phyloP scores from a whole-genome alignment of 148 eudicot species.

The Persicaria tinctoria region DNA sequence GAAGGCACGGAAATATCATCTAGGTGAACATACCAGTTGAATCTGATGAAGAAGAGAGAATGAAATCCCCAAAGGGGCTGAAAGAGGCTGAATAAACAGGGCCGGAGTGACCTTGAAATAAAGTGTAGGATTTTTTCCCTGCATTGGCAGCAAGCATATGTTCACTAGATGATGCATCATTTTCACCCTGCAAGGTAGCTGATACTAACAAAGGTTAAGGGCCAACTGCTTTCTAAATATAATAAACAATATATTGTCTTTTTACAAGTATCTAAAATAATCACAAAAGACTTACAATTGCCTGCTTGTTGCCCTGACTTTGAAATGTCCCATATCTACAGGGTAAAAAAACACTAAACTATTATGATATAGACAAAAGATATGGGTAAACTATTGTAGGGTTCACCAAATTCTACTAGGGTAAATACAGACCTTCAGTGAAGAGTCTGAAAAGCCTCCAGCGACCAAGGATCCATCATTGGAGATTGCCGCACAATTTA shows the following conservation, averaged over 20 bases:
- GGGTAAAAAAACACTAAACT: neutral
- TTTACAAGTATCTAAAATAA: neutral
- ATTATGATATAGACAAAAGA: neutral
- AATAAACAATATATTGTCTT: neutral
- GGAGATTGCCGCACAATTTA: constrained; percentile 90
- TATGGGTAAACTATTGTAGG: neutral
- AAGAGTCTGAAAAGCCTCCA: constrained; percentile 98
- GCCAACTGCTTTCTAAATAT: neutral
- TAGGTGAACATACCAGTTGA: constrained; percentile 58
- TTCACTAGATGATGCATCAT: constrained; percentile 48
- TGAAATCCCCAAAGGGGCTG: constrained; percentile 84
- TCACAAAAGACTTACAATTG: constrained; percentile 43
- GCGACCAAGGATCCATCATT: constrained; percentile 97
- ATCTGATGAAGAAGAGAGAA: constrained; percentile 96
- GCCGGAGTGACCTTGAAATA: constrained; percentile 92
- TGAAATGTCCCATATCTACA: constrained; percentile 97
- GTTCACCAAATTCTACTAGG: neutral
- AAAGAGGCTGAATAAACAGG: constrained; percentile 89
- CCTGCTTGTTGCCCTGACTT: constrained; percentile 67
- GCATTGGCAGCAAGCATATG: constrained; percentile 34
- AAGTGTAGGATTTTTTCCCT: constrained; percentile 64
- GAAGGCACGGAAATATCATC: constrained; percentile 7
- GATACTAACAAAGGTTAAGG: constrained; percentile 15
- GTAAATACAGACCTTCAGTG: constrained; percentile 54
- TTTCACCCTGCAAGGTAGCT: constrained; percentile 60